These are phyloP conservation scores for Dipteronia dyeriana DNA, from an alignment of 345 rosid species.

Conservation along the genomic window DNA sequence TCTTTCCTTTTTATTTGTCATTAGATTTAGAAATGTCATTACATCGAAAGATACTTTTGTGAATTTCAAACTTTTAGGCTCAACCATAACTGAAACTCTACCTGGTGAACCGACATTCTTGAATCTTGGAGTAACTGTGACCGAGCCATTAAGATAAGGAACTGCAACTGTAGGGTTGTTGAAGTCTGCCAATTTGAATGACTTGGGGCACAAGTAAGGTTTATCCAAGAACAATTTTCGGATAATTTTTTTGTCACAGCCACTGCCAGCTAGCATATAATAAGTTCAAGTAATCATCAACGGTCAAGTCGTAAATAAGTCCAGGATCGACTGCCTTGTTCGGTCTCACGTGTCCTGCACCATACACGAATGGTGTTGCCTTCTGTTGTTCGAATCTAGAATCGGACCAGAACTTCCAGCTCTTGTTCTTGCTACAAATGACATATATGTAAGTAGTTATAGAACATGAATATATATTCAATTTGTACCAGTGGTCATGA, in stretches of 20 bases:
- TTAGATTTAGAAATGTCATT: background rate
- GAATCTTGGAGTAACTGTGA: constrained; percentile 31
- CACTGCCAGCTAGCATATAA: constrained; percentile 42
- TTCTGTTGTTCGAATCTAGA: constrained; percentile 16
- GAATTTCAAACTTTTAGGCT: constrained; percentile 38
- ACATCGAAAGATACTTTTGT: background rate
- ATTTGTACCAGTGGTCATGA: constrained; percentile 31
- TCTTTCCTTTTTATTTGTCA: no score
- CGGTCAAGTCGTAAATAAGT: constrained; percentile 44
- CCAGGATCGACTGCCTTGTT: constrained; percentile 54
- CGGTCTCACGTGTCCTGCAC: constrained; percentile 51
- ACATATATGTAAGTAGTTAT: background rate
- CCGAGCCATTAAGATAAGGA: constrained; percentile 20
- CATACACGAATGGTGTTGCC: constrained; percentile 55
- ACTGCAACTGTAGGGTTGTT: constrained; percentile 62
- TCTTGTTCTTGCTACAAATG: constrained; percentile 33
- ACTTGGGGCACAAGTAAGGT: constrained; percentile 34
- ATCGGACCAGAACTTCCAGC: constrained; percentile 28
- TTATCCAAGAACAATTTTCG: constrained; percentile 1
- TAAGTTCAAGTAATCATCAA: constrained; percentile 42
- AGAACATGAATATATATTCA: background rate
- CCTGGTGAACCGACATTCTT: constrained; percentile 53
- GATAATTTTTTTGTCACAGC: constrained; percentile 29
- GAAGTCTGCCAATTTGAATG: constrained; percentile 27
- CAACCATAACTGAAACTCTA: constrained; percentile 34